Evolutionary conservation across 441 rosid genomes (phyloP).

Genomic region (Macaranga tanarius): DNA sequence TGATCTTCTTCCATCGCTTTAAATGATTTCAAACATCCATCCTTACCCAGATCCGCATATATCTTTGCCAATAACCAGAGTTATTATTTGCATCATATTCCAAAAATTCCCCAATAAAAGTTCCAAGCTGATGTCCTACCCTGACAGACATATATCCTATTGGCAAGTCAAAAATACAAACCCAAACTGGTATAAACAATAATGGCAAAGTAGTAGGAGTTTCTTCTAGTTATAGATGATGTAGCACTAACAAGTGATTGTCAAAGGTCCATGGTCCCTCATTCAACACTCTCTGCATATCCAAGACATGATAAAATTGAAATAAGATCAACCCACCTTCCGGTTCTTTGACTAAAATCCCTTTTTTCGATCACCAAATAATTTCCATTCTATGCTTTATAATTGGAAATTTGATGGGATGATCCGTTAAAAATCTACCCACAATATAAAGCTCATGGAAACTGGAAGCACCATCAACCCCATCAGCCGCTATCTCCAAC

Average conservation of each 20-base stretch:
- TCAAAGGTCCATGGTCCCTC: neutral
- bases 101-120: neutral
- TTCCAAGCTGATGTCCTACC: neutral
- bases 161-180: neutral
- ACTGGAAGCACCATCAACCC: too few relatives aligned
- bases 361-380: too few relatives aligned
- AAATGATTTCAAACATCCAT: neutral
- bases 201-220: neutral
- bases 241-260: neutral
- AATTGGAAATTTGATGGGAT: too few relatives aligned
- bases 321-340: too few relatives aligned
- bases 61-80: neutral
- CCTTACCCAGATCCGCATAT: neutral
- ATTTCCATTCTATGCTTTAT: too few relatives aligned
- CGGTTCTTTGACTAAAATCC: too few relatives aligned
- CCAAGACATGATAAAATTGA: neutral
- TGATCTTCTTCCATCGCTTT: neutral
- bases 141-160: neutral
- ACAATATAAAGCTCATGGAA: too few relatives aligned
- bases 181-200: neutral
- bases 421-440: too few relatives aligned
- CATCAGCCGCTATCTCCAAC: too few relatives aligned
- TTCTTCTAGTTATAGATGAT: neutral
- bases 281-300: neutral
- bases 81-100: neutral